These are phyloP conservation scores for Xylaria flabelliformis DNA, from an alignment of 495 filamentous ascomycete genomes.

Conservation along the genomic window DNA sequence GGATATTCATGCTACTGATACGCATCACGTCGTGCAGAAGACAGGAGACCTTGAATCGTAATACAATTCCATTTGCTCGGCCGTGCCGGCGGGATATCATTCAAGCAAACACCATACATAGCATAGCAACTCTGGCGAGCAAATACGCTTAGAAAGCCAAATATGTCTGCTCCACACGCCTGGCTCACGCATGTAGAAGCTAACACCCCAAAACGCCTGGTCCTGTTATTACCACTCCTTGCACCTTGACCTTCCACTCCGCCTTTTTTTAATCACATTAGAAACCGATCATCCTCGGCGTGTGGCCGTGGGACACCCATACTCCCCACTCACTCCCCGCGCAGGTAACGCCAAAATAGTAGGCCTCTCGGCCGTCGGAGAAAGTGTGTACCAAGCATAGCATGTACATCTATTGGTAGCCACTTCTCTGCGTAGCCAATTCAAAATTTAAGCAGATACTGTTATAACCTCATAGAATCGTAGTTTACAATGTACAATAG, in stretches of 20 bases:
- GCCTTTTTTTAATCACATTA: slow-evolving; percentile 13
- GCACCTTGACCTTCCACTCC: not conserved
- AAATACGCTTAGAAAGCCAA: slow-evolving; percentile 31
- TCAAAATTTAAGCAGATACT: slow-evolving; percentile 20
- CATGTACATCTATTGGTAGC: not conserved
- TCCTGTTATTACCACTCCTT: slow-evolving; percentile 20
- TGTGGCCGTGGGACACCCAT: not conserved
- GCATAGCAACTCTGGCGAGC: slow-evolving; percentile 20
- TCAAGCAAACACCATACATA: slow-evolving; percentile 32
- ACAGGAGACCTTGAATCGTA: slow-evolving; percentile 9
- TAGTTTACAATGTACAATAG: slow-evolving; percentile 41
- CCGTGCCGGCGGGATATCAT: slow-evolving; percentile 46
- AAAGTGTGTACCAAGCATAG: not conserved
- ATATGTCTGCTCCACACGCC: not conserved
- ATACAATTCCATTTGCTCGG: slow-evolving; percentile 37
- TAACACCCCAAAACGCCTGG: slow-evolving; percentile 22
- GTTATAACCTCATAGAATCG: slow-evolving; percentile 38
- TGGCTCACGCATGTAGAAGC: slow-evolving; percentile 13
- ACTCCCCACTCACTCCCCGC: not conserved
- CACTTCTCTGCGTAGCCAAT: not conserved
- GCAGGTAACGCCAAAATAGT: not conserved
- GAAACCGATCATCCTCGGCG: slow-evolving; percentile 6
- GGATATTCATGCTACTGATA: not conserved
- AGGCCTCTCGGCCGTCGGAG: slow-evolving; percentile 1
- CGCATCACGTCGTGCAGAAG: not conserved